A percentile compares a stretch with the other conserved stretches of the same genome.
Evolutionary conservation across 768 basidiomycete species (phyloP).

Genomic region (Punctularia strigosozonata): DNA sequence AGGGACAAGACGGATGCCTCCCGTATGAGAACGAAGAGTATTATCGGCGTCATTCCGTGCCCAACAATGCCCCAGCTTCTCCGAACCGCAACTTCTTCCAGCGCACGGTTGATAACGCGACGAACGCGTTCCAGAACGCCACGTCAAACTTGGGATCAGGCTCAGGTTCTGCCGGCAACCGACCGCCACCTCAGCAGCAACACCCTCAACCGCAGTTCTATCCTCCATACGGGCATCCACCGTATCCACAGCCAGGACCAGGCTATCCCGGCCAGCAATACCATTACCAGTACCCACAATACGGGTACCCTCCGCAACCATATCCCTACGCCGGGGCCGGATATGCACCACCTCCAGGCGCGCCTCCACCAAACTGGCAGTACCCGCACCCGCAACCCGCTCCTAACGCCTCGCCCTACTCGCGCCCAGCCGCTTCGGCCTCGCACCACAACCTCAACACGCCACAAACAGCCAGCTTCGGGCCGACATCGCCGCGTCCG

Average conservation of each 20-base stretch:
- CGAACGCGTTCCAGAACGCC: too few relatives aligned
- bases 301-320: conserved; percentile 7
- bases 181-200: not conserved
- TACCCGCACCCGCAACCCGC: conserved; percentile 6
- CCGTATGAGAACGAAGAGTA: conserved; percentile 40
- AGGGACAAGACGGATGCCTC: conserved; percentile 57
- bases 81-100: too few relatives aligned
- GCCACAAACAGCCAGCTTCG: too few relatives aligned
- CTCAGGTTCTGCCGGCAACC: too few relatives aligned
- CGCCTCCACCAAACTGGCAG: conserved; percentile 1
- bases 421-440: conserved; percentile 2
- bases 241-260: not conserved
- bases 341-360: too few relatives aligned
- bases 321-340: conserved; percentile 6
- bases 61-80: conserved; percentile 21
- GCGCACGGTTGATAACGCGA: too few relatives aligned
- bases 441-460: conserved; percentile 9
- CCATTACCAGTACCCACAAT: not conserved
- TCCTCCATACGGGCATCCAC: not conserved
- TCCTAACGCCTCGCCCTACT: conserved; percentile 3
- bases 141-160: too few relatives aligned
- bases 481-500: too few relatives aligned
- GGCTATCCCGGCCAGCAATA: not conserved
- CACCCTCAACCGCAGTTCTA: not conserved
- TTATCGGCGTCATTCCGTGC: conserved; percentile 56